Evolutionary conservation across 768 basidiomycete species (phyloP).

Genomic region (Cyclocybe aegerita): DNA sequence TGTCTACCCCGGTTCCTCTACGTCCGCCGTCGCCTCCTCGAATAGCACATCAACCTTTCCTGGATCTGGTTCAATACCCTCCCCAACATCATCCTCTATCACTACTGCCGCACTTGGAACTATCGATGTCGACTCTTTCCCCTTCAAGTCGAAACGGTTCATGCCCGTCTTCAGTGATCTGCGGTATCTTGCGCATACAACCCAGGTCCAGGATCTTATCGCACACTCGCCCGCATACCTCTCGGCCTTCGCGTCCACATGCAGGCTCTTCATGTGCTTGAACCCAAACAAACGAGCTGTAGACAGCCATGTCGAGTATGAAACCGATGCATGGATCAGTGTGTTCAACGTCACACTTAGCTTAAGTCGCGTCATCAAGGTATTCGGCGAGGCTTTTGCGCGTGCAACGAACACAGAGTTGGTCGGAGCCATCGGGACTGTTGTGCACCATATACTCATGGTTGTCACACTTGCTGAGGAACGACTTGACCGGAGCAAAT

Average conservation of each 20-base stretch:
- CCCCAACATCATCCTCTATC: constrained; percentile 4
- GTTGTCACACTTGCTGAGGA: constrained; percentile 70
- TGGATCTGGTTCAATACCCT: constrained; percentile 3
- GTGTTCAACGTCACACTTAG: constrained; percentile 95
- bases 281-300: constrained; percentile 87
- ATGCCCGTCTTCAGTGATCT: constrained; percentile 94
- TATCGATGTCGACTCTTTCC: constrained; percentile 80
- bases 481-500: constrained; percentile 65
- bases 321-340: constrained; percentile 95
- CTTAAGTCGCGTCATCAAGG: constrained; percentile 83
- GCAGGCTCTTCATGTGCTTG: constrained; percentile 90
- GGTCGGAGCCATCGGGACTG: constrained; percentile 62
- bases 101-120: constrained; percentile 10
- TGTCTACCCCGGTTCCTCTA: constrained; percentile 34
- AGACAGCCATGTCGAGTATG: constrained; percentile 89
- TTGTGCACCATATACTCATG: constrained; percentile 69
- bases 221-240: constrained; percentile 67
- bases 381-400: constrained; percentile 84
- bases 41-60: neutral
- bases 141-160: constrained; percentile 94
- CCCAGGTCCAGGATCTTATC: constrained; percentile 78
- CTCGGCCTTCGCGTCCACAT: constrained; percentile 69
- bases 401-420: constrained; percentile 47
- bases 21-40: constrained; percentile 2
- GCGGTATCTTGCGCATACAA: constrained; percentile 79